Percentiles rank a stretch among this genome's conserved stretches.
These are phyloP conservation scores for Aureobasidium leucospermi DNA, from an alignment of 2,329 filamentous ascomycete species.

Conservation along the genomic window DNA sequence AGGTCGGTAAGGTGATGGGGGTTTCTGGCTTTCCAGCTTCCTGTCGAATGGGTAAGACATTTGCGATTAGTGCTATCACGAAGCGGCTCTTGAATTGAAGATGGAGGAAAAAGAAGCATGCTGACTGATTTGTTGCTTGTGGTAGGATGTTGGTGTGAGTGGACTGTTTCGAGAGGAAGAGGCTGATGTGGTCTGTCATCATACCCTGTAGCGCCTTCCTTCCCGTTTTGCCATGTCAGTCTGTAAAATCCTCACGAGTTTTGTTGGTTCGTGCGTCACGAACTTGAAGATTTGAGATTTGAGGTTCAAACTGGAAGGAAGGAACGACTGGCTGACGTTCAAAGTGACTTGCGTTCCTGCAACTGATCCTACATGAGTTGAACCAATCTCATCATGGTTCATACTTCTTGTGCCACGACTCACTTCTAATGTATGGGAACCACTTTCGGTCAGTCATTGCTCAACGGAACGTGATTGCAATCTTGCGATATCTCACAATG, in stretches of 20 bases:
- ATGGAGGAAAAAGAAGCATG: conserved; percentile 14
- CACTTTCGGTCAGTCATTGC: too few relatives aligned
- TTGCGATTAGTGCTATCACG: conserved; percentile 6
- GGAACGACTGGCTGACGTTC: too few relatives aligned
- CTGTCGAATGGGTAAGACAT: not conserved
- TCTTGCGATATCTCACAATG: too few relatives aligned
- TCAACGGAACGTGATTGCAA: too few relatives aligned
- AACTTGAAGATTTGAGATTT: not conserved
- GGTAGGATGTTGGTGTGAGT: conserved; percentile 5
- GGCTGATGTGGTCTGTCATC: not conserved
- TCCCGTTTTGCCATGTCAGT: not conserved
- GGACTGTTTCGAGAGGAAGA: not conserved
- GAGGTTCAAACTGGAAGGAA: not conserved
- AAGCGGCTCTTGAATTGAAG: conserved; percentile 12
- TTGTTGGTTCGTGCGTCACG: not conserved
- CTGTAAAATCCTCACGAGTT: not conserved
- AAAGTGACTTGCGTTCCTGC: too few relatives aligned
- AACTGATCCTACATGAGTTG: too few relatives aligned
- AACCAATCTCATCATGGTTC: too few relatives aligned
- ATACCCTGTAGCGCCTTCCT: not conserved
- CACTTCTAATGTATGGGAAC: too few relatives aligned
- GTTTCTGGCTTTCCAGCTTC: not conserved
- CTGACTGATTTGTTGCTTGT: conserved; percentile 1
- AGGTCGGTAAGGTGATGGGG: not conserved
- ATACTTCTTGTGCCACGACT: too few relatives aligned